A percentile compares a stretch with the other conserved stretches of the same genome.
Evolutionary conservation across 495 filamentous ascomycete genomes (phyloP).

Genomic region (Letharia lupina): DNA sequence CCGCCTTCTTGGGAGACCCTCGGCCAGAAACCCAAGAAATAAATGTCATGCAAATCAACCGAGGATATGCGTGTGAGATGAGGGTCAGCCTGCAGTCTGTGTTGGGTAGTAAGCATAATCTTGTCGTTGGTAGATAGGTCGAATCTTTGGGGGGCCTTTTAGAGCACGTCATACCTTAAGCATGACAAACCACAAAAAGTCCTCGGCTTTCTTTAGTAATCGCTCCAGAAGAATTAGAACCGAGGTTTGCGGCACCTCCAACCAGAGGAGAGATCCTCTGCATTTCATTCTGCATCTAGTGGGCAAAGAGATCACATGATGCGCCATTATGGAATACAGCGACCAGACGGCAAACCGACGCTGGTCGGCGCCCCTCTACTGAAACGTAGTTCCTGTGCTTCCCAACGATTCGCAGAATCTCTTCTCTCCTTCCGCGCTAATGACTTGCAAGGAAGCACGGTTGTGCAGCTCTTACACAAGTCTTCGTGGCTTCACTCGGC

Average conservation of each 20-base stretch:
- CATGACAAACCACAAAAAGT: no score
- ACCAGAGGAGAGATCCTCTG: not conserved
- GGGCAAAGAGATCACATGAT: not conserved
- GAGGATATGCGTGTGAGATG: not conserved
- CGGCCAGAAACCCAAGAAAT: not conserved
- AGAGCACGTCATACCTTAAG: not conserved
- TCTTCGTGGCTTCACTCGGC: not conserved
- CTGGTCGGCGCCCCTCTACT: not conserved
- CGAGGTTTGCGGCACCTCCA: not conserved
- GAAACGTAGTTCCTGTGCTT: not conserved
- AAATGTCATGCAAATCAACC: not conserved
- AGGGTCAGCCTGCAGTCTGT: not conserved
- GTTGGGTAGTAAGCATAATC: not conserved
- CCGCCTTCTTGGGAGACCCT: not conserved
- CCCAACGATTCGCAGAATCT: not conserved
- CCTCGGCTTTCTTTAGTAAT: not conserved
- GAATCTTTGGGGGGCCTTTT: not conserved
- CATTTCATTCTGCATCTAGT: not conserved
- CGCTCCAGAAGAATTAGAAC: not conserved
- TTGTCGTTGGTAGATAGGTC: not conserved
- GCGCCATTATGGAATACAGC: not conserved
- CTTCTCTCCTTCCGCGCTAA: not conserved
- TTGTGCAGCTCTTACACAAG: not conserved
- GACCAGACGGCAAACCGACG: not conserved
- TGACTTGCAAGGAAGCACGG: not conserved